These are phyloP conservation scores for Ballota nigra DNA, from an alignment of 257 asterid species.

Conservation along the genomic window DNA sequence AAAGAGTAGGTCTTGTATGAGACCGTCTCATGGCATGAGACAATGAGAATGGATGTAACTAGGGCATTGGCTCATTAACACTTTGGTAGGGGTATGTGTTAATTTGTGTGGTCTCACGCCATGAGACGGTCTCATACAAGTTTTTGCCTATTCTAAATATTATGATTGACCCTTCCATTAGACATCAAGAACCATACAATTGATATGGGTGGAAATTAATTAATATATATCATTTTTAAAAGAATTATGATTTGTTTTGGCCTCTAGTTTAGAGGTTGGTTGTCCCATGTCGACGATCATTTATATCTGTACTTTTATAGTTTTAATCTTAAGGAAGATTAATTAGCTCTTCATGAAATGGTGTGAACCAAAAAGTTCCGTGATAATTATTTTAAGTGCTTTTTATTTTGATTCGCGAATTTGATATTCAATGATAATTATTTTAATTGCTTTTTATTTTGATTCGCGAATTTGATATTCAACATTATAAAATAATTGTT, in stretches of 20 bases:
- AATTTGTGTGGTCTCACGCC: too few species aligned
- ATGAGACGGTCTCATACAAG: too few species aligned
- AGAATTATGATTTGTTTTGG: neutral
- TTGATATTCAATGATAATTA: too few species aligned
- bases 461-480: too few species aligned
- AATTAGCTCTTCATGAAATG: neutral
- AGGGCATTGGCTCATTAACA: too few species aligned
- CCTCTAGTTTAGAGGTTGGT: neutral
- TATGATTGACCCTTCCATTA: neutral
- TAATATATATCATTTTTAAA: neutral
- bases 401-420: too few species aligned
- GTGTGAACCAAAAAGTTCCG: neutral
- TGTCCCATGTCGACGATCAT: constrained; percentile 11
- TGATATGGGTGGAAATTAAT: neutral
- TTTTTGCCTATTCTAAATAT: neutral
- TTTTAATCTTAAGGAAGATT: neutral
- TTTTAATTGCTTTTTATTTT: too few species aligned
- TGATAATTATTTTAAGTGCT: neutral
- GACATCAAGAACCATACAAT: constrained; percentile 15
- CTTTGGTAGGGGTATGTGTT: too few species aligned
- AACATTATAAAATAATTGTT: too few species aligned
- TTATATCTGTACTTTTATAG: neutral
- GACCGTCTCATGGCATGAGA: too few species aligned
- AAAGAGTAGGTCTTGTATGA: too few species aligned
- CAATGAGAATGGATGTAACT: too few species aligned